Evolutionary conservation across 495 filamentous ascomycete genomes (phyloP).

Genomic region (Penicillium malachiteum): DNA sequence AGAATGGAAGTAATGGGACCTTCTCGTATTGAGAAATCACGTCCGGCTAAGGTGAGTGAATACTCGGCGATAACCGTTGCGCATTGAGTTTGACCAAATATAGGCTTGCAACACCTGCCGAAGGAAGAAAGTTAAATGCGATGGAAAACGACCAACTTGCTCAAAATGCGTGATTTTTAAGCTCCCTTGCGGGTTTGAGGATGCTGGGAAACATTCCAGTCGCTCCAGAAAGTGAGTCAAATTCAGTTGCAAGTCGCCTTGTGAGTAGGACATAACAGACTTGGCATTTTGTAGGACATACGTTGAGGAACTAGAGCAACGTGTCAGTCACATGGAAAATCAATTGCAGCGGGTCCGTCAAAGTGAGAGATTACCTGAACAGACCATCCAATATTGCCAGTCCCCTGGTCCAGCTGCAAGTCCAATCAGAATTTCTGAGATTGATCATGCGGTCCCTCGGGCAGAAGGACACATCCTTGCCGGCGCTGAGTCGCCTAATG

Average conservation of each 20-base stretch:
- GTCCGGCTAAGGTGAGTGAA: too few species aligned
- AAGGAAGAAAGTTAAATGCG: slow-evolving; percentile 18
- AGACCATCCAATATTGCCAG: neutral
- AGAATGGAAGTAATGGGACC: too few species aligned
- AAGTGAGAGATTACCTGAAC: neutral
- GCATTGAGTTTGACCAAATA: too few species aligned
- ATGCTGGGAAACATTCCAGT: neutral
- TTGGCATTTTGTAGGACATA: neutral
- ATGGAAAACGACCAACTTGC: slow-evolving; percentile 11
- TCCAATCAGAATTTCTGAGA: neutral
- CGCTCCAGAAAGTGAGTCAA: slow-evolving; percentile 1
- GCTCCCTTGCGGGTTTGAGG: slow-evolving; percentile 9
- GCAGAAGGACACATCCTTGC: neutral
- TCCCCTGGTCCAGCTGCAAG: neutral
- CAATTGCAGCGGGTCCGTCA: slow-evolving; percentile 1
- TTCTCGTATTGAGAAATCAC: too few species aligned
- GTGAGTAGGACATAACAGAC: neutral
- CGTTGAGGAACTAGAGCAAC: slow-evolving; percentile 10
- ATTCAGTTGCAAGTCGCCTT: too few species aligned
- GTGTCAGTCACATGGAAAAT: slow-evolving; percentile 3
- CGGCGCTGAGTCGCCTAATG: neutral
- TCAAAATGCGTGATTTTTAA: slow-evolving; percentile 11
- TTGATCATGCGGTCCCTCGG: neutral
- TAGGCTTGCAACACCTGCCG: slow-evolving; percentile 12
- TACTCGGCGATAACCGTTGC: too few species aligned